A percentile compares a stretch with the other conserved stretches of the same genome.
These are phyloP conservation scores for Phaeophleospora eucalypticola DNA, from an alignment of 2,329 filamentous ascomycete species.

Conservation along the genomic window DNA sequence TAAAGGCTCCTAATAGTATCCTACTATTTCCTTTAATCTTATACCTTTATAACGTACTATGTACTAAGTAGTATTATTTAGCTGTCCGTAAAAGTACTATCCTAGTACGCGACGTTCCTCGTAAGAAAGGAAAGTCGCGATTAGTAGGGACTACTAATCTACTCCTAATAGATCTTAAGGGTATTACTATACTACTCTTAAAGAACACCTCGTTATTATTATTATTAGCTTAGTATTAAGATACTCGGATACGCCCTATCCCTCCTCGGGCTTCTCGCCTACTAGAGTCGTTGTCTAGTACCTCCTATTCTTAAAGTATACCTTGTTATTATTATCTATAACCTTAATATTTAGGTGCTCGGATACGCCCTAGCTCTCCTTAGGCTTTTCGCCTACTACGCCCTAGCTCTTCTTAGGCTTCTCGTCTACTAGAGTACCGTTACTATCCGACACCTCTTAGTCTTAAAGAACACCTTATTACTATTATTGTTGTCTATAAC, in stretches of 20 bases:
- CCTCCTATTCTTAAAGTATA: slow-evolving; percentile 98
- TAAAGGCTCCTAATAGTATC: too few relatives aligned
- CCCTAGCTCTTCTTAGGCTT: too few relatives aligned
- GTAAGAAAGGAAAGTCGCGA: background rate
- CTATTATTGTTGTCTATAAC: slow-evolving; percentile 99
- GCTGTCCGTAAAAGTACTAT: background rate
- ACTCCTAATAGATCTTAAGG: slow-evolving; percentile 95
- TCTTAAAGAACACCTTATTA: slow-evolving; percentile 99
- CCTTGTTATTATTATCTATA: slow-evolving; percentile 98
- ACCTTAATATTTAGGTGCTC: slow-evolving; percentile 99
- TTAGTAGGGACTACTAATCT: slow-evolving; percentile 67
- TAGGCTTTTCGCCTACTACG: slow-evolving; percentile 39
- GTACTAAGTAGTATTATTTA: background rate
- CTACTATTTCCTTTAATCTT: background rate
- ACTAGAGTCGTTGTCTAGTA: too few relatives aligned
- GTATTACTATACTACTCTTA: slow-evolving; percentile 97
- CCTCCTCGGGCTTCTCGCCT: too few relatives aligned
- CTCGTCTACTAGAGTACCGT: slow-evolving; percentile 25
- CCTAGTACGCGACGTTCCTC: background rate
- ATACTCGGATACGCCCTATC: too few relatives aligned
- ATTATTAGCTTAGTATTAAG: too few relatives aligned
- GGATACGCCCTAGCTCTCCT: slow-evolving; percentile 41
- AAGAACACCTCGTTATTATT: too few relatives aligned
- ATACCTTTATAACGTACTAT: background rate
- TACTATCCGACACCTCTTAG: slow-evolving; percentile 65